Percentiles rank a stretch among this genome's conserved stretches.
phyloP scores from a whole-genome alignment of 2,329 filamentous ascomycete species.

The Clarireedia monteithiana region DNA sequence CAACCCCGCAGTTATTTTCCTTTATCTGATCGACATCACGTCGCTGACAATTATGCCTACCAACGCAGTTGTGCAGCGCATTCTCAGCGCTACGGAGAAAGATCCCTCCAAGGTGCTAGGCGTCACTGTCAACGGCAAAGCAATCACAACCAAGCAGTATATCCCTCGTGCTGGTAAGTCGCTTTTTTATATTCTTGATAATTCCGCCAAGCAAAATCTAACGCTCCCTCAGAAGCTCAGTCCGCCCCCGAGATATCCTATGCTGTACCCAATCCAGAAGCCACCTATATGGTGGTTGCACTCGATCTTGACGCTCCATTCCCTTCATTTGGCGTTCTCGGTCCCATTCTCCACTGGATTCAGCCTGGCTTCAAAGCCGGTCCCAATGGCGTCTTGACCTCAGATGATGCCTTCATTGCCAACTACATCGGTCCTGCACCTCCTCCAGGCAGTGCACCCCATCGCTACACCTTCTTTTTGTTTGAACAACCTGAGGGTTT shows the following conservation, averaged over 20 bases:
- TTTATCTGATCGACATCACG: background rate
- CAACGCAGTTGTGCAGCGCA: constrained; percentile 7
- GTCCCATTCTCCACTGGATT: constrained; percentile 41
- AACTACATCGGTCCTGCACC: constrained; percentile 39
- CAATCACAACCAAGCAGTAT: constrained; percentile 27
- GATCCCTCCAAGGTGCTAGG: constrained; percentile 30
- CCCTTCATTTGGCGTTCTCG: constrained; percentile 33
- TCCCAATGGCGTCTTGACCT: background rate
- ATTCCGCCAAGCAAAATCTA: background rate
- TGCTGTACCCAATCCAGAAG: constrained; percentile 4
- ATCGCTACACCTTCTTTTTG: constrained; percentile 43
- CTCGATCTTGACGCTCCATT: constrained; percentile 43
- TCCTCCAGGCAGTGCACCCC: constrained; percentile 37
- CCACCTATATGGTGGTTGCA: constrained; percentile 34
- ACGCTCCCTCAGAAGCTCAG: constrained; percentile 17
- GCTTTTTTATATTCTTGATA: background rate
- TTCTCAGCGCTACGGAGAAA: constrained; percentile 6
- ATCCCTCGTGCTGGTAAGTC: constrained; percentile 28
- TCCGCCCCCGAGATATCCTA: constrained; percentile 16
- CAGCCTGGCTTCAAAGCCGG: constrained; percentile 30
- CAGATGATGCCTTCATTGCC: constrained; percentile 25
- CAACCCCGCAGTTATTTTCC: background rate
- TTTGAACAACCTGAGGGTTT: constrained; percentile 40
- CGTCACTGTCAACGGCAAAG: constrained; percentile 25
- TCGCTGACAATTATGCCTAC: constrained; percentile 3